These are phyloP conservation scores for Metschnikowia koreensis DNA, from an alignment of 805 yeast genomes.

Conservation along the genomic window DNA sequence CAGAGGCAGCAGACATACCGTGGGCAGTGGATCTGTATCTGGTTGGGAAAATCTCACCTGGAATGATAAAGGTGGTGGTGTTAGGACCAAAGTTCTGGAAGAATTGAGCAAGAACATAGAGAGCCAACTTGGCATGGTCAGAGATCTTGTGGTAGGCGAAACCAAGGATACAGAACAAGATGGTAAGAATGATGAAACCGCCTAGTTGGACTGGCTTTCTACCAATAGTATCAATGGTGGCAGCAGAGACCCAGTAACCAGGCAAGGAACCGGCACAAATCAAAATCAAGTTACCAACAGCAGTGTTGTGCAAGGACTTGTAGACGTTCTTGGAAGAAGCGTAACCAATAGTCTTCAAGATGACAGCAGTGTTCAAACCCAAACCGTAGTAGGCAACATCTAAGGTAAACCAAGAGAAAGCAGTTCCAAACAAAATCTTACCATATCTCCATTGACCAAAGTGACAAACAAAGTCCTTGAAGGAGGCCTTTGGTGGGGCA, in stretches of 20 bases:
- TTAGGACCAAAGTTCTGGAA: slow-evolving; percentile 94
- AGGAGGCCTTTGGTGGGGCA: slow-evolving; percentile 79
- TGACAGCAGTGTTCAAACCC: slow-evolving; percentile 76
- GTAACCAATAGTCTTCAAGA: slow-evolving; percentile 80
- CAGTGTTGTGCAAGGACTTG: slow-evolving; percentile 65
- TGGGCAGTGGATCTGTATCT: slow-evolving; percentile 95
- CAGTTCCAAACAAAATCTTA: slow-evolving; percentile 82
- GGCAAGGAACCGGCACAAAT: slow-evolving; percentile 95
- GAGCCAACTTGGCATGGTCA: slow-evolving; percentile 66
- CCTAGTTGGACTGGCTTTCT: slow-evolving; percentile 78
- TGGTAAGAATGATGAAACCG: slow-evolving; percentile 73
- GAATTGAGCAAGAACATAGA: slow-evolving; percentile 79
- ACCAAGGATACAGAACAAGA: slow-evolving; percentile 75
- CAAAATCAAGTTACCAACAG: slow-evolving; percentile 90
- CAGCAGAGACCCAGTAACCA: slow-evolving; percentile 86
- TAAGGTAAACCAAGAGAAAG: slow-evolving; percentile 86
- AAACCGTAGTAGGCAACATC: slow-evolving; percentile 92
- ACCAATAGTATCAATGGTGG: slow-evolving; percentile 77
- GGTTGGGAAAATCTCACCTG: slow-evolving; percentile 92
- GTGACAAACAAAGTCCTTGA: slow-evolving; percentile 66
- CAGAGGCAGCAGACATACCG: slow-evolving; percentile 90
- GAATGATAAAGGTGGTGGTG: slow-evolving; percentile 85
- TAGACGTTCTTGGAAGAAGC: slow-evolving; percentile 72
- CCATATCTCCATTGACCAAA: slow-evolving; percentile 85
- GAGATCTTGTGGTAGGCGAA: slow-evolving; percentile 74